Base-by-base conservation (phyloP, 2,329 filamentous ascomycete genomes). In the Xylariomycetidae sp. region DNA sequence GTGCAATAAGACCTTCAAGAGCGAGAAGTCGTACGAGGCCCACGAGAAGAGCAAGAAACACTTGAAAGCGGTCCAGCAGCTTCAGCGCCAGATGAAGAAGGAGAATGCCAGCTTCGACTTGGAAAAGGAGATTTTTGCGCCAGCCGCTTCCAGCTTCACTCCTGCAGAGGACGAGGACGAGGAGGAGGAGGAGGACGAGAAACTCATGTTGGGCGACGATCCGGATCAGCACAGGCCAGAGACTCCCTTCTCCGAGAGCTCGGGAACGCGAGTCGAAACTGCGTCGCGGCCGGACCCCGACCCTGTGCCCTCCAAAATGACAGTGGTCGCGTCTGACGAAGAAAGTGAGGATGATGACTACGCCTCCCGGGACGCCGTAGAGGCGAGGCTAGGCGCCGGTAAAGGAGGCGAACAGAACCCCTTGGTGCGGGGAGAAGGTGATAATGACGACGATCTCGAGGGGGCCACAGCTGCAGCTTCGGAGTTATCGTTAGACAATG, bases 31-130 rank as follows among this genome's bases (percentile, higher is more conserved):
- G 53, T 88, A 84, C 40, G 80, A 93, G 50, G 82, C 84, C 3
- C 92, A 98, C 51, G 89, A 95, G 63, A 87, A 83, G 63, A 96
- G 90, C 68, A 98, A 95, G 59, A 98, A 96, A 61, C 92, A 98
- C 52, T 61, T 81, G 40, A 96, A 95, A 56, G 82, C 87, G 3
- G 72, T 95, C 6, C 81, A 89, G 46, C 76, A 88, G 40, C 61
- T 98, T 24, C 79, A 78, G 49, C 73, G 76, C 50, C 81, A 92
- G 56, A 94, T 98, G 88, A 76, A 72, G 47, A 79, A 81, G 47
- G 85, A 98, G 50, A 82, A 89, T 49, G 66, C 68, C 29, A 68
- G 78, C 30, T 57, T 87, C 7, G 60, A 73, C 25, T 52, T 81
- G 4, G 56, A 63, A 32, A 41, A 48, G 2, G 42, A n/a, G n/a